Base-by-base conservation (phyloP, 495 filamentous ascomycete species). In the Halenospora varia region DNA sequence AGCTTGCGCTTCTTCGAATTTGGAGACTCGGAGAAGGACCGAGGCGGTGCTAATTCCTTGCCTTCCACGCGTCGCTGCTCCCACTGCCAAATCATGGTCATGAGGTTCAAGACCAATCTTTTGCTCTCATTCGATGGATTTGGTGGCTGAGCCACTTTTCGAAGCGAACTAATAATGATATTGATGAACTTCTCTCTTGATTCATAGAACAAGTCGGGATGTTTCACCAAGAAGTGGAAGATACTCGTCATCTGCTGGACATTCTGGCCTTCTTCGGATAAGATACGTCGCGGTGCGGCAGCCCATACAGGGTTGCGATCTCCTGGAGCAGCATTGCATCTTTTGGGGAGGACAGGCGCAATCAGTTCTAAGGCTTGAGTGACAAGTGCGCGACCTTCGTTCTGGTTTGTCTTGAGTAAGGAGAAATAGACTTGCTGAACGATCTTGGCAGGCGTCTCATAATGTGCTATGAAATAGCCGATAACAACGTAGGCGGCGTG, bases 401-500 rank as follows among this genome's bases (percentile, higher is more conserved):
- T 94, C 67, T 96, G 92, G 63, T 96, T 94, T 0, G 95, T 94
- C 68, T 88, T 87, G 2, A 99, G 74, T 24, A 97, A 76, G 2
- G 92, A 89, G 51, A 90, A 84, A 64, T 97, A 97, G 41, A 97
- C 92, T 66, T 96, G 93, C 15, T 86, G 87, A 2, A 93, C 92
- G 51, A 99, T 97, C 77, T 97, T 97, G 49, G 88, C 81, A 0
- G 95, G 95, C 0, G 95, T 96, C 64, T 99, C 95, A 63, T 96
- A 99, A 61, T 94, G 88, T 0, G 90, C 89, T 60, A 97, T 96
- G 76, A 99, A 99, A 71, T 96, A 97, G 9, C 88, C 92, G 60
- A 97, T 96, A 2, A 97, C 81, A 10, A 97, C 92, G 67, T 99
- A 97, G 6, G 95, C 93, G 18, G 92, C 95, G 69, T 97, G 92